Evolutionary conservation across 352 stramenopile genomes (phyloP), one percentile per base, ranked within the genome.

Genomic region (Globisporangium paroecandrum): DNA sequence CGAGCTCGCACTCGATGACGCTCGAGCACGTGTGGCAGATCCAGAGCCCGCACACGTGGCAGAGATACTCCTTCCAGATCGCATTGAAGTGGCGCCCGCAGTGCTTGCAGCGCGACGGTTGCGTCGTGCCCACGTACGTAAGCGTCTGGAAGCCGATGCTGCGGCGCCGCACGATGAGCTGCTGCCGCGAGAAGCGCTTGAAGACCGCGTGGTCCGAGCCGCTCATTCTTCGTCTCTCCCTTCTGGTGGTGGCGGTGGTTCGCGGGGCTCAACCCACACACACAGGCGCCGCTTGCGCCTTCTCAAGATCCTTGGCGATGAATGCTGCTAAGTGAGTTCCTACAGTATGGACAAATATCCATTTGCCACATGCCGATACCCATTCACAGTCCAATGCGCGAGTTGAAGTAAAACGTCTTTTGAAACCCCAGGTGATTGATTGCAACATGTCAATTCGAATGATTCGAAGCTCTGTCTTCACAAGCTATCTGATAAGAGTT

Each of bases 1-100:
- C 36, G 79, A 87, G 62, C 77, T 87, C 79, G 15, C 79, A 72
- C 58, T 87, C 79, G n/a, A 84, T 67, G 24, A 87, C 79, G 18
- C 66, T 76, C 36, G 79, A 87, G 62, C 77, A 87, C n/a, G 76
- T 64, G n/a, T 81, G 71, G 46, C 79, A 87, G 4, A 84, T 70
- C 74, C 70, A 85, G 25, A 77, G 59, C 0, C 79, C 77, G 63
- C 79, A 87, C 24, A 83, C 62, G n/a, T 87, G 79, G 27, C 79
- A 87, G 22, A 82, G 62, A 32, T 76, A 78, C 34, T 69, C 73
- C 41, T 78, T 80, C 79, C 75, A 87, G 8, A 81, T 36, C n/a
- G 65, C 38, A 65, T 79, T 81, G 66, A 87, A 87, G 36, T 65
- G 67, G 2, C 77, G 73, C 0, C 76, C 77, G 61, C 79, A 87